A percentile compares a stretch with the other conserved stretches of the same genome.
phyloP scores from a whole-genome alignment of 768 basidiomycete species.

The Agaricus bisporus region DNA sequence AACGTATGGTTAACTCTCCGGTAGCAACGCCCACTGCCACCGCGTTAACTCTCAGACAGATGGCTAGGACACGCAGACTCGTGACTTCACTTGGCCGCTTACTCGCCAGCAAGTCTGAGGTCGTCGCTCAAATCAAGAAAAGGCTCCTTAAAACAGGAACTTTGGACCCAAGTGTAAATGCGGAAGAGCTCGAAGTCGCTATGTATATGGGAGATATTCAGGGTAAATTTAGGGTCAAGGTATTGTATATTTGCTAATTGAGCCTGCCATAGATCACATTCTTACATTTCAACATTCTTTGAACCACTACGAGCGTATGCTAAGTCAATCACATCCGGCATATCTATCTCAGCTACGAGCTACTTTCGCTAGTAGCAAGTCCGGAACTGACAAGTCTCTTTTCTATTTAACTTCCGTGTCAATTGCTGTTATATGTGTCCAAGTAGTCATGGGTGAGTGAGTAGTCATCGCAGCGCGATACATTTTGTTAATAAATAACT shows the following conservation, averaged over 20 bases:
- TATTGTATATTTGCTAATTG: constrained; percentile 5
- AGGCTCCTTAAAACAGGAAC: constrained; percentile 42
- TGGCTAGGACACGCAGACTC: constrained; percentile 72
- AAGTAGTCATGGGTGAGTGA: constrained; percentile 49
- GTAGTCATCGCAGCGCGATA: constrained; percentile 13
- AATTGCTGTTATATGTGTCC: constrained; percentile 61
- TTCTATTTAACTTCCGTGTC: constrained; percentile 61
- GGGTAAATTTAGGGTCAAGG: constrained; percentile 44
- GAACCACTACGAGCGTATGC: constrained; percentile 80
- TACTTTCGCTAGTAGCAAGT: constrained; percentile 51
- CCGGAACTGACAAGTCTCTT: constrained; percentile 59
- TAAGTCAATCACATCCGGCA: constrained; percentile 82
- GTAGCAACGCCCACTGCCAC: constrained; percentile 25
- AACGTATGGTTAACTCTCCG: constrained; percentile 11
- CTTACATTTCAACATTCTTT: constrained; percentile 80
- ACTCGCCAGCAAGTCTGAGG: constrained; percentile 76
- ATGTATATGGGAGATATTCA: constrained; percentile 91
- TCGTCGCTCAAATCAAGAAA: constrained; percentile 75
- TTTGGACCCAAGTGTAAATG: constrained; percentile 31
- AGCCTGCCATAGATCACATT: constrained; percentile 67
- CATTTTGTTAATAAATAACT: neutral
- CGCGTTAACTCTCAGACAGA: constrained; percentile 57
- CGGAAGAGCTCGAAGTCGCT: constrained; percentile 62
- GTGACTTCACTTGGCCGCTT: constrained; percentile 75
- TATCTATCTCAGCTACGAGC: constrained; percentile 76